Evolutionary conservation across 495 filamentous ascomycete species (phyloP), one percentile per base, ranked within the genome.

Genomic region (Aspergillus egyptiacus): DNA sequence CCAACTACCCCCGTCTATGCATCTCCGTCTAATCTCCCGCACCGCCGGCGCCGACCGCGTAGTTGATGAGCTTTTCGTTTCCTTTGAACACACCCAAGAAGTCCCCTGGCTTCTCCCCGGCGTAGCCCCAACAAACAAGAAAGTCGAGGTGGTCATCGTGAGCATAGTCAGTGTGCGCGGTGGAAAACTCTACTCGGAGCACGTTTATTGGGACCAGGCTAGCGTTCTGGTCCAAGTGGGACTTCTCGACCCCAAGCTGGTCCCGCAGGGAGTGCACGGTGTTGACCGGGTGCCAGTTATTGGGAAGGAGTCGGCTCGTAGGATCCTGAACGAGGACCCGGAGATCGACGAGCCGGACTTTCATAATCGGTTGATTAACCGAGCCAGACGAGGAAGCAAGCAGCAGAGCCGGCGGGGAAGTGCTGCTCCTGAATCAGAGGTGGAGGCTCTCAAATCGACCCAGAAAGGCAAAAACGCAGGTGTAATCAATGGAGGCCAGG

Each of bases 201-300:
- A 91, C 56, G 82, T 91, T 14, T 84, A 86, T 54, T 96, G 89
- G 89, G 90, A 95, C 58, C 89, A 95, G 61, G 87, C 85, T 1
- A 83, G 79, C 13, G 84, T 91, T 2, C 66, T 96, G 0, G 75
- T 84, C 15, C 89, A 95, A 64, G 66, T 88, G 0, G 88, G 88
- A 0, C 60, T 94, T 37, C 59, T 95, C 30, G 79, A 88, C 74
- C 83, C 58, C 54, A 84, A 71, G 64, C 63, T 77, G 9, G 65
- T 81, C 6, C 71, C 76, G 1, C 46, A 59, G 19, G 62, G 66
- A 6, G 64, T 72, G 19, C 67, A 73, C 28, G 78, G 75, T 0
- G 66, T 74, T n/a, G 73, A 80, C 22, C 78, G 65, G 57, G 71
- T 95, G 33, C 89, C 89, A 1, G 80, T 90, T 23, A 78, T 82